These are phyloP conservation scores for Tolypocladium pustulatum DNA, from an alignment of 2,329 filamentous ascomycete species.

Conservation along the genomic window DNA sequence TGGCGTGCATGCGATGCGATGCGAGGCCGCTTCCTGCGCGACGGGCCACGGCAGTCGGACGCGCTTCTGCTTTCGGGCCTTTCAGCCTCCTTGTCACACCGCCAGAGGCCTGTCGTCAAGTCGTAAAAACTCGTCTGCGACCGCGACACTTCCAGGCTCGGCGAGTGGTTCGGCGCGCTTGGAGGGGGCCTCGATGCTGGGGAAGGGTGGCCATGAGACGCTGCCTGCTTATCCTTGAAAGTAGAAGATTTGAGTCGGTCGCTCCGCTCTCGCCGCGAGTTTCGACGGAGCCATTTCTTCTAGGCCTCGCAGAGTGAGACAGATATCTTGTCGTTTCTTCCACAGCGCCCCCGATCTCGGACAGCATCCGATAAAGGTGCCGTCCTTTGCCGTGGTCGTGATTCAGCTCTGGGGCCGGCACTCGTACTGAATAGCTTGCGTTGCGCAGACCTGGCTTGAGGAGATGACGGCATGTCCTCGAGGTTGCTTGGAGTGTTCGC, in stretches of 20 bases:
- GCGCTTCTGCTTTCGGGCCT: conserved; percentile 1
- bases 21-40: neutral
- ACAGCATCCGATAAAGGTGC: no score
- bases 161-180: no score
- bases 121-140: no score
- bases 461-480: neutral
- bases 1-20: neutral
- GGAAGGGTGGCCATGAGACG: neutral
- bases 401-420: neutral
- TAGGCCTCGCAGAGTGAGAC: neutral
- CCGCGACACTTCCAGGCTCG: no score
- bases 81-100: conserved; percentile 5
- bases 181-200: no score
- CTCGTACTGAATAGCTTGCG: neutral
- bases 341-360: neutral
- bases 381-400: neutral
- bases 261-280: neutral
- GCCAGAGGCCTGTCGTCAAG: neutral
- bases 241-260: neutral
- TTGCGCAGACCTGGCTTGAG: no score
- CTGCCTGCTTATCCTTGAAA: neutral
- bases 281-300: neutral
- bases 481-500: neutral
- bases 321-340: neutral
- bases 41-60: neutral